Conservation (phyloP, 129 eudicot species). For the Arctium minus region DNA sequence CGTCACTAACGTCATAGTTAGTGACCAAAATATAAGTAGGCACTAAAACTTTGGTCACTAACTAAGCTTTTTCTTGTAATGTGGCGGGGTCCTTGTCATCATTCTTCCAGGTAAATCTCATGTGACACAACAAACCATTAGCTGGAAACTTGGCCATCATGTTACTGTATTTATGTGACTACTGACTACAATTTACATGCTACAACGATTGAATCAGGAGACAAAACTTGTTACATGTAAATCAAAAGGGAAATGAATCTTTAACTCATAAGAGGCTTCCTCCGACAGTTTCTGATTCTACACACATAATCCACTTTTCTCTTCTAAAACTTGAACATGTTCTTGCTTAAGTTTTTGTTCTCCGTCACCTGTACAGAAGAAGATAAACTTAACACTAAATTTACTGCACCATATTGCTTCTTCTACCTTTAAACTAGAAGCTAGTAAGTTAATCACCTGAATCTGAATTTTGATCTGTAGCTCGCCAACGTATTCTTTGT, state of each 20-base stretch:
- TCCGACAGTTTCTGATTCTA: conserved; percentile 93
- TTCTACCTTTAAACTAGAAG: not conserved
- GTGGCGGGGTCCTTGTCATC: too few relatives aligned
- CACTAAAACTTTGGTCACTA: too few relatives aligned
- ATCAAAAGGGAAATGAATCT: not conserved
- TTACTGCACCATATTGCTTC: not conserved
- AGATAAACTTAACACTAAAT: conserved; percentile 12
- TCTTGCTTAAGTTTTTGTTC: conserved; percentile 78
- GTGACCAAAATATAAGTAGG: too few relatives aligned
- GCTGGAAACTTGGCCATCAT: not conserved
- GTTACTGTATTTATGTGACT: not conserved
- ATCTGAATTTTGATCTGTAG: conserved; percentile 65
- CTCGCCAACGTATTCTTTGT: conserved; percentile 59
- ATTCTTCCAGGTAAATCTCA: too few relatives aligned
- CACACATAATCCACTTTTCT: conserved; percentile 84
- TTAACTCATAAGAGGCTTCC: conserved; percentile 80
- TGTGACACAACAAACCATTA: not conserved
- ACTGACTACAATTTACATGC: not conserved
- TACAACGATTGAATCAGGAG: not conserved
- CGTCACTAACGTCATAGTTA: too few relatives aligned
- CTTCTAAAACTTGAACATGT: conserved; percentile 71
- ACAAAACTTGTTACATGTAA: not conserved
- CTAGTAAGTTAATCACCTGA: conserved; percentile 49
- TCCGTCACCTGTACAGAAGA: conserved; percentile 62
- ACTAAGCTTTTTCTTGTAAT: too few relatives aligned